phyloP scores from a whole-genome alignment of 768 basidiomycete species.

The Mrakia frigida region DNA sequence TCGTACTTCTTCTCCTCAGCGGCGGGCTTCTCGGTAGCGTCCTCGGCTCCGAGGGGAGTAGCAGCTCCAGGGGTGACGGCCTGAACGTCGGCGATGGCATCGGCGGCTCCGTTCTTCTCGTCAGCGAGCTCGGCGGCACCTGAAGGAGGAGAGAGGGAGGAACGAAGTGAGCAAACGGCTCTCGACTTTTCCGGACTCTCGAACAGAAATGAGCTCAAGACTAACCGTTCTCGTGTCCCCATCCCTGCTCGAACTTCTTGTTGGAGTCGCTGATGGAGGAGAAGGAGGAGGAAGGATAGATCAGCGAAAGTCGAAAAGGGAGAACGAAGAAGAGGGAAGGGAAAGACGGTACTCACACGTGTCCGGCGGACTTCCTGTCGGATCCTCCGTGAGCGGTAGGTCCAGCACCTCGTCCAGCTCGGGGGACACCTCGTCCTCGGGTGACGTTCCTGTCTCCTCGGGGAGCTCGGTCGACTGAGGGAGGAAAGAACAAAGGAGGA shows the following conservation, averaged over 20 bases:
- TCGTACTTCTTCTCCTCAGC: slow-evolving; percentile 23
- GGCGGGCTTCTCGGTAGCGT: slow-evolving; percentile 27
- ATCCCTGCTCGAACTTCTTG: slow-evolving; percentile 31
- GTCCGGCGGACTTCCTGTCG: slow-evolving; percentile 33
- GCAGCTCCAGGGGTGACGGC: slow-evolving; percentile 29
- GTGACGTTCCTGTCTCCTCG: slow-evolving; percentile 20
- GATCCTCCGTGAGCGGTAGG: slow-evolving; percentile 32
- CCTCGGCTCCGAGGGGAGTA: slow-evolving; percentile 30
- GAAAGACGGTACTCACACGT: slow-evolving; percentile 13
- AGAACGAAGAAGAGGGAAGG: not conserved
- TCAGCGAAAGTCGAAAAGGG: slow-evolving; percentile 5
- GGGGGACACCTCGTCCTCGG: slow-evolving; percentile 24
- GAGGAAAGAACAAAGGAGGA: not conserved
- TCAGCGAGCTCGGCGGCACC: slow-evolving; percentile 33
- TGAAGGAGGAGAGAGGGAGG: not conserved
- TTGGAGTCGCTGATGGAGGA: slow-evolving; percentile 28
- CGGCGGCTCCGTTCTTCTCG: slow-evolving; percentile 28
- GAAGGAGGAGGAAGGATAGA: not conserved
- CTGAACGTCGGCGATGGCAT: slow-evolving; percentile 29
- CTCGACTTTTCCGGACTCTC: not conserved
- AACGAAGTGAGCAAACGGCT: not conserved
- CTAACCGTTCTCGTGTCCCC: slow-evolving; percentile 29
- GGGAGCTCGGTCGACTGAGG: slow-evolving; percentile 18
- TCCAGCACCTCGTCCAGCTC: slow-evolving; percentile 27
- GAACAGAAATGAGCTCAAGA: not conserved